Evolutionary conservation across 1,284 basidiomycete genomes (phyloP).

Genomic region (Cryptococcus neoformans): DNA sequence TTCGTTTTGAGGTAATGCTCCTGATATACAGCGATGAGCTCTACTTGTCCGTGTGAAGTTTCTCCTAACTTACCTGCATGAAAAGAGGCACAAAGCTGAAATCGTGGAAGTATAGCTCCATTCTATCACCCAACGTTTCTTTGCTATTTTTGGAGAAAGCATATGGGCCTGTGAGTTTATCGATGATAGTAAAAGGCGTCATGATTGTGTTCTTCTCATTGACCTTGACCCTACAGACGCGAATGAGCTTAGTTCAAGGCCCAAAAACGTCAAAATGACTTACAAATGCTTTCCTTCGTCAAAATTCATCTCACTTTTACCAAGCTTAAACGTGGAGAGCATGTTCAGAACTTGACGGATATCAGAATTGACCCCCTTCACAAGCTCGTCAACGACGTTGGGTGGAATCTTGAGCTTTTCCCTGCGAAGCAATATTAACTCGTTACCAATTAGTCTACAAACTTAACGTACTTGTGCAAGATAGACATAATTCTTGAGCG

Average conservation of each 20-base stretch:
- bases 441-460: background rate
- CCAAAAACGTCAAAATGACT: constrained; percentile 37
- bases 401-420: constrained; percentile 89
- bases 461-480: constrained; percentile 67
- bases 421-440: constrained; percentile 49
- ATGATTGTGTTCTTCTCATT: constrained; percentile 92
- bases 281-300: constrained; percentile 87
- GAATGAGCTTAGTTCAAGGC: background rate
- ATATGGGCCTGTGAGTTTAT: constrained; percentile 83
- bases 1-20: constrained; percentile 88
- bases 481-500: constrained; percentile 87
- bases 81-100: constrained; percentile 91
- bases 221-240: constrained; percentile 62
- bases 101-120: constrained; percentile 96
- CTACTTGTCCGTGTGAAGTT: background rate
- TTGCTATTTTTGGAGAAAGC: constrained; percentile 77
- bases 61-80: constrained; percentile 64
- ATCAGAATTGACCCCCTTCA: constrained; percentile 85
- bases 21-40: constrained; percentile 48
- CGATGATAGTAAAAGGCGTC: constrained; percentile 84
- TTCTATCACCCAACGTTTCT: constrained; percentile 84
- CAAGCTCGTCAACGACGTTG: constrained; percentile 88
- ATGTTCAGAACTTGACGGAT: constrained; percentile 97
- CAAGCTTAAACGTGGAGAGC: constrained; percentile 93
- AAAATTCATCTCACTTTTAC: constrained; percentile 75